Evolutionary conservation across 306 rosid species (phyloP).

Genomic region (Cicer cuneatum): DNA sequence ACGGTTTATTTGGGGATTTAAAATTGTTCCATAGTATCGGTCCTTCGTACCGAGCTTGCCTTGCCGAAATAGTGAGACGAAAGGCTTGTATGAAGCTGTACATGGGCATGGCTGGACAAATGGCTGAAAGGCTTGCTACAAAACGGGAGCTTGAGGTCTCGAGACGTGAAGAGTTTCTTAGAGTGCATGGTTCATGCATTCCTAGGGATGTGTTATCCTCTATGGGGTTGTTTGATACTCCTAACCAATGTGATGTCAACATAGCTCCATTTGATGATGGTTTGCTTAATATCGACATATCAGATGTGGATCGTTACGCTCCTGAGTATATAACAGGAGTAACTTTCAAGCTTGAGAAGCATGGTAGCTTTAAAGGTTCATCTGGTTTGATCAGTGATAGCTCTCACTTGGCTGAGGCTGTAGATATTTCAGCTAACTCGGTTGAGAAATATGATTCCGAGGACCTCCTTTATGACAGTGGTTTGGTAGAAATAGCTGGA

Average conservation of each 20-base stretch:
- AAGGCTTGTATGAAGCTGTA: conserved; percentile 91
- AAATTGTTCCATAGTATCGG: conserved; percentile 83
- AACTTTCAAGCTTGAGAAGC: conserved; percentile 69
- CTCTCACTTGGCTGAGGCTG: conserved; percentile 67
- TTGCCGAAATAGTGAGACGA: conserved; percentile 95
- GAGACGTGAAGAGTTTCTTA: conserved; percentile 83
- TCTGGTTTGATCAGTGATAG: conserved; percentile 57
- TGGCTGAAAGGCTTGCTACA: conserved; percentile 92
- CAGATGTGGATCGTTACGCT: conserved; percentile 84
- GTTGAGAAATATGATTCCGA: conserved; percentile 63
- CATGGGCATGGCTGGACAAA: conserved; percentile 99
- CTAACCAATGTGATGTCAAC: conserved; percentile 92
- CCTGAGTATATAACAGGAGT: conserved; percentile 77
- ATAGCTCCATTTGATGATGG: conserved; percentile 84
- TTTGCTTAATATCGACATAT: conserved; percentile 88
- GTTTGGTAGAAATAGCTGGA: conserved; percentile 90
- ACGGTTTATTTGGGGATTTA: conserved; percentile 73
- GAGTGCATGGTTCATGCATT: conserved; percentile 62
- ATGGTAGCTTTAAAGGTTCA: conserved; percentile 63
- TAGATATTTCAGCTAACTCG: conserved; percentile 54
- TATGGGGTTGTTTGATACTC: conserved; percentile 85
- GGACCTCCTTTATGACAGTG: conserved; percentile 74
- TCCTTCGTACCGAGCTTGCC: conserved; percentile 94
- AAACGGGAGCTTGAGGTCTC: conserved; percentile 83
- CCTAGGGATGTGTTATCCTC: conserved; percentile 85